A percentile compares a stretch with the other conserved stretches of the same genome.
Evolutionary conservation across 495 filamentous ascomycete species (phyloP).

Genomic region (Filosporella fistucella): DNA sequence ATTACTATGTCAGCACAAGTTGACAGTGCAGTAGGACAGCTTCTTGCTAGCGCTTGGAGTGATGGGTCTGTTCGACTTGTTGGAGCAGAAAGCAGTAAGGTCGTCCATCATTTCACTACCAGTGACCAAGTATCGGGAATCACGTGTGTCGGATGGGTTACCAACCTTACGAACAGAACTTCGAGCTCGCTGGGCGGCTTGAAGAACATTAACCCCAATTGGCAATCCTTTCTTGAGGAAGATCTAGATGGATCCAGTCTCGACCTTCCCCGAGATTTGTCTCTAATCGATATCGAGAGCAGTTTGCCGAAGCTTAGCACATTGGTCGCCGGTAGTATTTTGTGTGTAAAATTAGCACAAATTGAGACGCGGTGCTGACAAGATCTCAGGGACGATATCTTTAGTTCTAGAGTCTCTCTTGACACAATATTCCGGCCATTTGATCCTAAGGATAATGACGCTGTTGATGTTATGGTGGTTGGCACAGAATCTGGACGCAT

Average conservation of each 20-base stretch:
- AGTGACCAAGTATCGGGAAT: slow-evolving; percentile 38
- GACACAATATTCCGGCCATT: slow-evolving; percentile 66
- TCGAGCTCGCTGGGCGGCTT: not conserved
- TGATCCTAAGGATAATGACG: slow-evolving; percentile 56
- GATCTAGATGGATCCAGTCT: slow-evolving; percentile 30
- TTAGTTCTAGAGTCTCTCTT: slow-evolving; percentile 63
- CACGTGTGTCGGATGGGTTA: slow-evolving; percentile 68
- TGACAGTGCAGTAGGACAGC: slow-evolving; percentile 47
- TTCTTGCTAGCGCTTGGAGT: slow-evolving; percentile 73
- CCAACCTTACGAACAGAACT: slow-evolving; percentile 55
- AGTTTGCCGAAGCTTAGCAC: slow-evolving; percentile 76
- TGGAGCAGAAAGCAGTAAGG: slow-evolving; percentile 71
- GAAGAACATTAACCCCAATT: too few species aligned
- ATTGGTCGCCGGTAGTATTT: slow-evolving; percentile 54
- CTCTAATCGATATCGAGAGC: slow-evolving; percentile 73
- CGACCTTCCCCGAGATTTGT: slow-evolving; percentile 74
- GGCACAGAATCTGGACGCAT: slow-evolving; percentile 76
- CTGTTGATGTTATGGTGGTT: slow-evolving; percentile 77
- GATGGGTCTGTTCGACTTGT: slow-evolving; percentile 67
- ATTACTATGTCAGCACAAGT: not conserved
- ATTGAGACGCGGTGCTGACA: slow-evolving; percentile 19
- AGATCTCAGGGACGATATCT: slow-evolving; percentile 58
- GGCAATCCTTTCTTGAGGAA: slow-evolving; percentile 27
- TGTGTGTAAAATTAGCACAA: slow-evolving; percentile 38
- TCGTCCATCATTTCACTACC: slow-evolving; percentile 62